Percentiles rank a stretch among this genome's conserved stretches.
Evolutionary conservation across 2,329 filamentous ascomycete species (phyloP).

Genomic region (Aureobasidium leucospermi): DNA sequence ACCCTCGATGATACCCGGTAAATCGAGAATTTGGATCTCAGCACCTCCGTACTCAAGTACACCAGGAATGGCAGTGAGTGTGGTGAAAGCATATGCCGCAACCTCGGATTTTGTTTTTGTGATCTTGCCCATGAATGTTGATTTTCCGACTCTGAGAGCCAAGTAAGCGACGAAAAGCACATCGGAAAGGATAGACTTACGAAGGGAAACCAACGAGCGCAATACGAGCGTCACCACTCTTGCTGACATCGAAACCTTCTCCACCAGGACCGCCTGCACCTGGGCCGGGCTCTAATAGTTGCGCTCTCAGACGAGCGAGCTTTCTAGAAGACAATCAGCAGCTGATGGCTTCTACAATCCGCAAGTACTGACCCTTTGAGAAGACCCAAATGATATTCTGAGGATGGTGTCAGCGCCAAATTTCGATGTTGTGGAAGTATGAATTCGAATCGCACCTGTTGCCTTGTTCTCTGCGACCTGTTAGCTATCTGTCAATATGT

Average conservation of each 20-base stretch:
- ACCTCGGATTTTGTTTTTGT: constrained; percentile 97
- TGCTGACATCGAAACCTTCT: constrained; percentile 80
- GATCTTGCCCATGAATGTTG: constrained; percentile 96
- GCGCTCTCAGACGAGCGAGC: constrained; percentile 86
- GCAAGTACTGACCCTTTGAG: constrained; percentile 70
- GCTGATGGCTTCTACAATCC: neutral
- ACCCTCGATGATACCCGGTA: constrained; percentile 97
- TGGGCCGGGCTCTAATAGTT: constrained; percentile 81
- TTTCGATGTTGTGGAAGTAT: neutral
- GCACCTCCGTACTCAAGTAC: constrained; percentile 96
- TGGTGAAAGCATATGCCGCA: constrained; percentile 95
- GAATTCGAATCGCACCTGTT: constrained; percentile 61
- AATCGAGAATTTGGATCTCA: constrained; percentile 97
- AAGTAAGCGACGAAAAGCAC: neutral
- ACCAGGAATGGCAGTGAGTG: constrained; percentile 91
- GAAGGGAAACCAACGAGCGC: constrained; percentile 98
- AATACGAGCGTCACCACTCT: constrained; percentile 93
- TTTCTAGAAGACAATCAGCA: constrained; percentile 54
- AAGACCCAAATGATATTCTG: constrained; percentile 96
- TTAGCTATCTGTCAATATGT: constrained; percentile 27
- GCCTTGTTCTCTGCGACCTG: constrained; percentile 81
- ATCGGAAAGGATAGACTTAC: neutral
- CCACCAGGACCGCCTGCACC: constrained; percentile 73
- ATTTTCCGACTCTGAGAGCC: constrained; percentile 69
- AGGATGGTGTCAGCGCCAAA: constrained; percentile 27